Percentiles rank a stretch among this genome's conserved stretches.
Conservation (phyloP, 2,329 filamentous ascomycete species). For the Neonectria neomacrospora region DNA sequence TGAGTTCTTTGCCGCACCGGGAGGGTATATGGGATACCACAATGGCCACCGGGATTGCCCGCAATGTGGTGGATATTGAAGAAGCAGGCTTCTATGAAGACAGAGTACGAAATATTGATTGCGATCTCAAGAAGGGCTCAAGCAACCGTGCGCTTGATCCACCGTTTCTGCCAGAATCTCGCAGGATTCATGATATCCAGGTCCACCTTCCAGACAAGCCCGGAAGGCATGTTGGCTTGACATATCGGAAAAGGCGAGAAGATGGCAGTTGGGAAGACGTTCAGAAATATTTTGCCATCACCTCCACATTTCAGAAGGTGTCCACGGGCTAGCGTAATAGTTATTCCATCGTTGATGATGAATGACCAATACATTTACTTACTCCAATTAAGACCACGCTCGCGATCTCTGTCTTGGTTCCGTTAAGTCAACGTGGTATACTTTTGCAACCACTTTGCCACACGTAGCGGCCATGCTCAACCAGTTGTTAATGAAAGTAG, state of each 20-base stretch:
- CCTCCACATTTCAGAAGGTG: not conserved
- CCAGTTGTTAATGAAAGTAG: no score
- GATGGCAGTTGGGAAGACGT: not conserved
- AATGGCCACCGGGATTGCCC: constrained; percentile 46
- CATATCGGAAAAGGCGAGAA: not conserved
- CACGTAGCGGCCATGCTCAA: not conserved
- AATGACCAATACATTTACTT: no score
- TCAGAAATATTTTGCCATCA: not conserved
- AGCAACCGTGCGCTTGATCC: not conserved
- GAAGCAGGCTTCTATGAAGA: constrained; percentile 40
- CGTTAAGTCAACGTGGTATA: no score
- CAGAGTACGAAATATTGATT: not conserved
- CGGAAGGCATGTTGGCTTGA: not conserved
- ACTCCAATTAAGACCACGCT: no score
- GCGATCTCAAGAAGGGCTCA: not conserved
- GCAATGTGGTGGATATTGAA: constrained; percentile 53
- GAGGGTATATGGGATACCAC: constrained; percentile 57
- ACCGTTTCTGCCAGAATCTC: not conserved
- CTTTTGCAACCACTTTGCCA: not conserved
- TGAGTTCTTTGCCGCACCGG: constrained; percentile 47
- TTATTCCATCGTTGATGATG: not conserved
- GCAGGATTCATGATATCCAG: constrained; percentile 7
- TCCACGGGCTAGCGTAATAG: not conserved
- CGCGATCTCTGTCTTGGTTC: no score
- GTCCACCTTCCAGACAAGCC: constrained; percentile 4